These are phyloP conservation scores for Plasmodium ovale DNA, from an alignment of 169 alveolate genomes.

Conservation along the genomic window DNA sequence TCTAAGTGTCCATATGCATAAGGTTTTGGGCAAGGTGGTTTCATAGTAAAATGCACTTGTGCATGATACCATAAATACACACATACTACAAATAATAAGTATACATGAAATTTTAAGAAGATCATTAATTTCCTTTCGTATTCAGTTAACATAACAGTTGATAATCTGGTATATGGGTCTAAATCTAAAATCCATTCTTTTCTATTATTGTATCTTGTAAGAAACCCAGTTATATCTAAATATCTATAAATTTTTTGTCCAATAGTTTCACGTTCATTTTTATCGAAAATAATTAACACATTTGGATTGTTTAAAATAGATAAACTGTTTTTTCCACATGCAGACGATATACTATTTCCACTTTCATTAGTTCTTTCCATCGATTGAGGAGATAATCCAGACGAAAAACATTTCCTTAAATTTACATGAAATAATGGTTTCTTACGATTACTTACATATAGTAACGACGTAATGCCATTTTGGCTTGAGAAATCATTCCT, in stretches of 20 bases:
- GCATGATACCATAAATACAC: slow-evolving; percentile 73
- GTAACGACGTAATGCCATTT: background rate
- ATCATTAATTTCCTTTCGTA: slow-evolving; percentile 80
- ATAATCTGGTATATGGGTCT: slow-evolving; percentile 76
- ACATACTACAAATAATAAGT: slow-evolving; percentile 64
- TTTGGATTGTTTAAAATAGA: slow-evolving; percentile 55
- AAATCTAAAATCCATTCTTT: slow-evolving; percentile 82
- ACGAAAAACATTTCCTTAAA: slow-evolving; percentile 30
- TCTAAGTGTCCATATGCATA: slow-evolving; percentile 79
- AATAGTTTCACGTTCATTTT: slow-evolving; percentile 68
- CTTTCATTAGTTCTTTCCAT: slow-evolving; percentile 10
- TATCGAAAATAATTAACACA: slow-evolving; percentile 52
- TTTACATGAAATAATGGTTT: slow-evolving; percentile 2
- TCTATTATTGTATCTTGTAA: slow-evolving; percentile 80
- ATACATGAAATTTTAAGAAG: slow-evolving; percentile 77
- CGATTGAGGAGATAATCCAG: background rate
- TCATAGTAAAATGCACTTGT: slow-evolving; percentile 78
- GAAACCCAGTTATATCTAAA: slow-evolving; percentile 83
- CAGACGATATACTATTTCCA: slow-evolving; percentile 10
- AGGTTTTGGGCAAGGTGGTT: slow-evolving; percentile 81
- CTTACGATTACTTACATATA: slow-evolving; percentile 5
- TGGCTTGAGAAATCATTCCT: background rate
- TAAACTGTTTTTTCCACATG: slow-evolving; percentile 16
- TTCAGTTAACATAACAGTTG: slow-evolving; percentile 79
- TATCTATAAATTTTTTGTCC: slow-evolving; percentile 81